Percentiles rank a stretch among this genome's conserved stretches.
phyloP scores from a whole-genome alignment of 208 protist species.

The Herpetomonas samuelpessoai region DNA sequence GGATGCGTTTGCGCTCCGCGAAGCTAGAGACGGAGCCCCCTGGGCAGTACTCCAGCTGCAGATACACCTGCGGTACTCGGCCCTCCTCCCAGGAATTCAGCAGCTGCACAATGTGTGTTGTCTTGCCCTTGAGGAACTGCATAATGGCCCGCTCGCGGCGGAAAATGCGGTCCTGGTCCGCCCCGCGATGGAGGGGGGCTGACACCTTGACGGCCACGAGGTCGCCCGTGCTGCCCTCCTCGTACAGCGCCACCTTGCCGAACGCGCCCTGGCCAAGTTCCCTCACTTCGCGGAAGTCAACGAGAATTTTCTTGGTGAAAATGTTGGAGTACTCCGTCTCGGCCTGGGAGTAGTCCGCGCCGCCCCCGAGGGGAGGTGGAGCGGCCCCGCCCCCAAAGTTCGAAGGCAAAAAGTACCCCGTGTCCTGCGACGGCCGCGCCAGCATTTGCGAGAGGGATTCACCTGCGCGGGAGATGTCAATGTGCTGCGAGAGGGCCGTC shows the following conservation, averaged over 20 bases:
- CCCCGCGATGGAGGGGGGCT: conserved; percentile 27
- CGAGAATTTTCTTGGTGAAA: conserved; percentile 62
- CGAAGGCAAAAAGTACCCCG: neutral
- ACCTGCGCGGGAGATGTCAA: conserved; percentile 9
- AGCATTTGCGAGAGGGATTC: conserved; percentile 30
- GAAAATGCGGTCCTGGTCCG: conserved; percentile 35
- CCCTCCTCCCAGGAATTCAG: conserved; percentile 75
- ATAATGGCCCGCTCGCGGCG: conserved; percentile 67
- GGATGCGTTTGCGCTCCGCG: conserved; percentile 39
- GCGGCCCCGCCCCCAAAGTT: conserved; percentile 7
- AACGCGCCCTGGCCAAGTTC: conserved; percentile 77
- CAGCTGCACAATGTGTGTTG: conserved; percentile 75
- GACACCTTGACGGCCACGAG: conserved; percentile 80
- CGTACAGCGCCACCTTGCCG: conserved; percentile 72
- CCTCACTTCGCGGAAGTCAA: conserved; percentile 79
- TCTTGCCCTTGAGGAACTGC: conserved; percentile 45
- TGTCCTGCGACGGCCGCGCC: conserved; percentile 26
- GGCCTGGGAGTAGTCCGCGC: conserved; percentile 70
- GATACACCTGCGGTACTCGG: conserved; percentile 55
- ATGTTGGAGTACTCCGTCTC: conserved; percentile 80
- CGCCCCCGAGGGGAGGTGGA: conserved; percentile 17
- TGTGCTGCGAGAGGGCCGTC: conserved; percentile 26
- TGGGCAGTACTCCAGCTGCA: conserved; percentile 85
- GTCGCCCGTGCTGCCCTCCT: conserved; percentile 66
- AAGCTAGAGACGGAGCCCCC: conserved; percentile 68